Conservation (phyloP, 345 rosid species). For the Pugionium dolabratum region DNA sequence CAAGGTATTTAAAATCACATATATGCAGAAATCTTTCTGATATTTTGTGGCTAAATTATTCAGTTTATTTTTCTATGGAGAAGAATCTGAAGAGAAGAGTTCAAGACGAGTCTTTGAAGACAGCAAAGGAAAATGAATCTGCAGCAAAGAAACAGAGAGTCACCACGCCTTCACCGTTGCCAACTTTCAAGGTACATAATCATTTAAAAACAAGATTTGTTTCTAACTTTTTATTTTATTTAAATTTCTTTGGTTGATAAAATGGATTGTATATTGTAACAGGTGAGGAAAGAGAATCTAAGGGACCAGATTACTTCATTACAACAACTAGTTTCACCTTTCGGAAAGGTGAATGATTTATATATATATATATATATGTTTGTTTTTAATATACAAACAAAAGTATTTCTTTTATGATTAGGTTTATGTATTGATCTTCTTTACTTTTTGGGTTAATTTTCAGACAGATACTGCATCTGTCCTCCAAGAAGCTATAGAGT, state of each 20-base stretch:
- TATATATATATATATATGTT: conserved; percentile 17
- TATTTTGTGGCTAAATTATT: conserved; percentile 14
- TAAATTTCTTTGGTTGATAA: conserved; percentile 31
- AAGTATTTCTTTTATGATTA: neutral
- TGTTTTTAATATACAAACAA: conserved; percentile 18
- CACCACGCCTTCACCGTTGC: conserved; percentile 74
- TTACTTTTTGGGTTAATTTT: too few species aligned
- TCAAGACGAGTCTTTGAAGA: conserved; percentile 41
- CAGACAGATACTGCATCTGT: too few species aligned
- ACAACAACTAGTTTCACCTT: conserved; percentile 98
- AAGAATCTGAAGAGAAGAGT: conserved; percentile 36
- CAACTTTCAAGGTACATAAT: conserved; percentile 74
- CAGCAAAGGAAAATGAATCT: conserved; percentile 52
- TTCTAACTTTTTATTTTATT: conserved; percentile 2
- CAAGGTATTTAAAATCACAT: conserved; percentile 29
- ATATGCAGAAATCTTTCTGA: neutral
- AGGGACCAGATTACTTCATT: conserved; percentile 98
- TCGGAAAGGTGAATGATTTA: conserved; percentile 75
- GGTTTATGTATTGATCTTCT: too few species aligned
- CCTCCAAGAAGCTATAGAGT: too few species aligned
- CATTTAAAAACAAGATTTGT: conserved; percentile 10
- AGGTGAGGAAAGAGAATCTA: conserved; percentile 96
- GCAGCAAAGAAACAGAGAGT: conserved; percentile 62
- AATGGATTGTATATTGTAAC: conserved; percentile 36
- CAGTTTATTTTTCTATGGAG: neutral